Conservation (phyloP, 306 rosid genomes). For the Casuarina glauca region DNA sequence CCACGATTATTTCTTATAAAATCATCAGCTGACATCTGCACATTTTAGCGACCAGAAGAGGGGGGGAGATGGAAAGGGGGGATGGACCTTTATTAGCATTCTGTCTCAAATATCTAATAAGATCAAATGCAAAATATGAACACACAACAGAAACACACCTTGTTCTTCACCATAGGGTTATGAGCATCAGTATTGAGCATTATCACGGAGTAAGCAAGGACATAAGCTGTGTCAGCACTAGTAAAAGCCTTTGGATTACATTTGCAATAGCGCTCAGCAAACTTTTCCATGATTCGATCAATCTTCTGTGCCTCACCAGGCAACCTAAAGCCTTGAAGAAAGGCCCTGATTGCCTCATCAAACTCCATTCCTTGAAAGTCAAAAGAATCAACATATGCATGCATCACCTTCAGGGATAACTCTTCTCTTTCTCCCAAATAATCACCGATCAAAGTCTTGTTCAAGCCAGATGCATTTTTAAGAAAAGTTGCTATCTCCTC, state of each 20-base stretch:
- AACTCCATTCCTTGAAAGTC: slow-evolving; percentile 88
- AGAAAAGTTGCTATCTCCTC: slow-evolving; percentile 95
- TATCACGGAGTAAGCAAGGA: slow-evolving; percentile 97
- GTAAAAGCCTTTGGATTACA: slow-evolving; percentile 88
- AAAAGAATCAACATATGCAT: slow-evolving; percentile 92
- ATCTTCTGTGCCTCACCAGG: slow-evolving; percentile 99
- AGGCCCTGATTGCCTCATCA: slow-evolving; percentile 92
- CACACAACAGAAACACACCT: slow-evolving; percentile 46
- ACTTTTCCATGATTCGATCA: slow-evolving; percentile 98
- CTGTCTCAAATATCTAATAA: slow-evolving; percentile 29
- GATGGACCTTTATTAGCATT: slow-evolving; percentile 5
- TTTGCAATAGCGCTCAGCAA: slow-evolving; percentile 94
- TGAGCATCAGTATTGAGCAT: slow-evolving; percentile 98
- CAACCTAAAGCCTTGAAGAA: slow-evolving; percentile 93
- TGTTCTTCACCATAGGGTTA: slow-evolving; percentile 91
- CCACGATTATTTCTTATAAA: slow-evolving; percentile 98
- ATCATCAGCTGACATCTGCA: slow-evolving; percentile 99
- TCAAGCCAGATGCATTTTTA: slow-evolving; percentile 93
- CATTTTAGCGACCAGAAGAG: slow-evolving; percentile 22
- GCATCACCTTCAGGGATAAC: slow-evolving; percentile 92
- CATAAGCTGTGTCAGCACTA: slow-evolving; percentile 99
- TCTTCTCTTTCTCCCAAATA: slow-evolving; percentile 98
- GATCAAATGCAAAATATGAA: slow-evolving; percentile 18
- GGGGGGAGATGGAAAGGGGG: slow-evolving; percentile 1
- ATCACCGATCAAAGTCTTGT: slow-evolving; percentile 91